Percentiles rank a stretch among this genome's conserved stretches.
Conservation (phyloP, 805 yeast species). For the Pichia scutulata region DNA sequence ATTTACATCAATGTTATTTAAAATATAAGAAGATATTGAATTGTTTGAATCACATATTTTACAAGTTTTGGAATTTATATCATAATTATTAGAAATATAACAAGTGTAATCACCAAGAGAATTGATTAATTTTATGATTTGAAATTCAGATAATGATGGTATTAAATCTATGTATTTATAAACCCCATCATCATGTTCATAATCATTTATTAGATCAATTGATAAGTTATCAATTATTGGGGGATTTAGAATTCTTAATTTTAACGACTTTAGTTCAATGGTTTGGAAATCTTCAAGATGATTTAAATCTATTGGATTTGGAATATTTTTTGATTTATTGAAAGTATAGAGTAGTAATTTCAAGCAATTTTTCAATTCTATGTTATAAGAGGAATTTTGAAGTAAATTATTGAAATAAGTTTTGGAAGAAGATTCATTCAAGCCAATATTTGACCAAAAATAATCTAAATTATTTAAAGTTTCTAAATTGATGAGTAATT, state of each 20-base stretch:
- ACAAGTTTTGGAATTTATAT: slow-evolving; percentile 29
- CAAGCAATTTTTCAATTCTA: slow-evolving; percentile 18
- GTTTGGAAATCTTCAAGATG: neutral
- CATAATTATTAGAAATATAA: slow-evolving; percentile 31
- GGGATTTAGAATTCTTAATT: neutral
- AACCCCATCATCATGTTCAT: neutral
- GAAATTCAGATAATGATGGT: neutral
- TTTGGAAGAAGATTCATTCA: slow-evolving; percentile 9
- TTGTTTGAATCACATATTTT: slow-evolving; percentile 28
- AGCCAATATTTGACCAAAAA: slow-evolving; percentile 19
- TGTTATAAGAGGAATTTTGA: slow-evolving; percentile 7
- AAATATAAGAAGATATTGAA: slow-evolving; percentile 3
- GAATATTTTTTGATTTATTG: neutral
- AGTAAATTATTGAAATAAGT: slow-evolving; percentile 6
- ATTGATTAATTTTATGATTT: slow-evolving; percentile 23
- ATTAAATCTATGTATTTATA: neutral
- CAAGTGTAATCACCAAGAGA: slow-evolving; percentile 39
- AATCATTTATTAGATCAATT: neutral
- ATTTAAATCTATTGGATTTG: neutral
- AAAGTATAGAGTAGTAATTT: slow-evolving; percentile 11
- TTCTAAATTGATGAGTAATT: slow-evolving; percentile 14
- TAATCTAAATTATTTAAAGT: slow-evolving; percentile 13
- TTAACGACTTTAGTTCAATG: neutral
- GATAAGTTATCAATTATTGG: neutral
- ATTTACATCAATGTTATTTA: slow-evolving; percentile 17